A percentile compares a stretch with the other conserved stretches of the same genome.
Evolutionary conservation across 352 stramenopile species (phyloP).

Genomic region (Globisporangium ultimum): DNA sequence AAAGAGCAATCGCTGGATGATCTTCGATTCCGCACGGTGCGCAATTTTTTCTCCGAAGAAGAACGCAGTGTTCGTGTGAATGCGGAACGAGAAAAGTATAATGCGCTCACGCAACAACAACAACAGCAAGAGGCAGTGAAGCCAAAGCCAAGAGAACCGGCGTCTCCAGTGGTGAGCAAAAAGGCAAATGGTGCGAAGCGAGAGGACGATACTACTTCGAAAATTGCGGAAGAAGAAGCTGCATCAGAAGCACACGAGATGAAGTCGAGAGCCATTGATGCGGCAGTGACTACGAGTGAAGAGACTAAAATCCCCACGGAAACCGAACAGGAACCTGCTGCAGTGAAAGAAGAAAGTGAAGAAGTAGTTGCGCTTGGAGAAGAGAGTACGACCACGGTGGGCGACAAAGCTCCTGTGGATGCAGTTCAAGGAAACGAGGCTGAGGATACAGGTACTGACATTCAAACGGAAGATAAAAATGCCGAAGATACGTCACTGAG

Average conservation of each 20-base stretch:
- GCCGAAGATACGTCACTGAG: not conserved
- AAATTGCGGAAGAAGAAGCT: no score
- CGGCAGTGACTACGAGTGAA: no score
- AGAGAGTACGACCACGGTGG: no score
- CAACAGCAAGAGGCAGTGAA: constrained; percentile 9
- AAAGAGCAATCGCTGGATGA: constrained; percentile 45
- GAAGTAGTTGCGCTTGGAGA: not conserved
- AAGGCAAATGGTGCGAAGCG: no score
- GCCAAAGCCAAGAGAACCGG: constrained; percentile 4
- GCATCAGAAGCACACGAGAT: no score
- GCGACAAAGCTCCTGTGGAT: no score
- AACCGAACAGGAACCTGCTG: not conserved
- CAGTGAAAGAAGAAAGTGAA: not conserved
- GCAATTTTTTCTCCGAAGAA: constrained; percentile 41
- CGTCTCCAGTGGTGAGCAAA: no score
- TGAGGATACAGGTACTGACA: no score
- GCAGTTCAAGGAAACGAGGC: no score
- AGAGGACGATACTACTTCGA: no score
- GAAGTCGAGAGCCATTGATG: no score
- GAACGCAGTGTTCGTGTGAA: constrained; percentile 48
- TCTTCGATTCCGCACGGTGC: constrained; percentile 49
- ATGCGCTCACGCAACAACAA: constrained; percentile 36
- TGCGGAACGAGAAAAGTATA: constrained; percentile 50
- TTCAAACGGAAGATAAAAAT: not conserved
- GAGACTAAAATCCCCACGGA: no score